These are phyloP conservation scores for Trichomonascus vanleenenianus DNA, from an alignment of 805 yeast species.

Conservation along the genomic window DNA sequence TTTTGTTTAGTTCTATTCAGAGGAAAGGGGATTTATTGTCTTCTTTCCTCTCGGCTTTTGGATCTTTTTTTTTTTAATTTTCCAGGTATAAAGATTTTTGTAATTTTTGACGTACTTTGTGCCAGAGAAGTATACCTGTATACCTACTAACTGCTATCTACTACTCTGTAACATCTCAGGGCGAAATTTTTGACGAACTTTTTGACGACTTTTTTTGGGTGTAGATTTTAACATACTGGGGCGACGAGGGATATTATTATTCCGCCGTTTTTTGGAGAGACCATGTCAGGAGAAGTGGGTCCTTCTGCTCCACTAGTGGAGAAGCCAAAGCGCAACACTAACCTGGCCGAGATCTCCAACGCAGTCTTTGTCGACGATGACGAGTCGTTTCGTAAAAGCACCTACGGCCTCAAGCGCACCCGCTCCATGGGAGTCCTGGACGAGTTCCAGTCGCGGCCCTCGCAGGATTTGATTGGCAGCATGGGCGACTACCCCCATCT, in stretches of 20 bases:
- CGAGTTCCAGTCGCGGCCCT: slow-evolving; percentile 36
- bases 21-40: too few relatives aligned
- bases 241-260: not conserved
- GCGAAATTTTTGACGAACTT: too few relatives aligned
- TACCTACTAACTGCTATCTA: too few relatives aligned
- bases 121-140: too few relatives aligned
- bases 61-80: too few relatives aligned
- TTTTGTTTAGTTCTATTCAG: too few relatives aligned
- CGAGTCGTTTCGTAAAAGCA: slow-evolving; percentile 58
- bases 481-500: slow-evolving; percentile 21
- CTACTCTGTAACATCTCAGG: too few relatives aligned
- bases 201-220: too few relatives aligned
- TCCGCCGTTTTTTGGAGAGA: not conserved
- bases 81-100: too few relatives aligned
- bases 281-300: not conserved
- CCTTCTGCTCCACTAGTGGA: not conserved
- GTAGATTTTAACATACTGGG: not conserved
- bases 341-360: slow-evolving; percentile 30
- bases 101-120: too few relatives aligned
- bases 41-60: too few relatives aligned
- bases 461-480: slow-evolving; percentile 27
- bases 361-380: slow-evolving; percentile 66
- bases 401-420: slow-evolving; percentile 73
- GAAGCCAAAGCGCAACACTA: slow-evolving; percentile 11
- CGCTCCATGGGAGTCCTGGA: slow-evolving; percentile 76